Base-by-base conservation (phyloP, 2,329 filamentous ascomycete species). In the Nigrospora oryzae region DNA sequence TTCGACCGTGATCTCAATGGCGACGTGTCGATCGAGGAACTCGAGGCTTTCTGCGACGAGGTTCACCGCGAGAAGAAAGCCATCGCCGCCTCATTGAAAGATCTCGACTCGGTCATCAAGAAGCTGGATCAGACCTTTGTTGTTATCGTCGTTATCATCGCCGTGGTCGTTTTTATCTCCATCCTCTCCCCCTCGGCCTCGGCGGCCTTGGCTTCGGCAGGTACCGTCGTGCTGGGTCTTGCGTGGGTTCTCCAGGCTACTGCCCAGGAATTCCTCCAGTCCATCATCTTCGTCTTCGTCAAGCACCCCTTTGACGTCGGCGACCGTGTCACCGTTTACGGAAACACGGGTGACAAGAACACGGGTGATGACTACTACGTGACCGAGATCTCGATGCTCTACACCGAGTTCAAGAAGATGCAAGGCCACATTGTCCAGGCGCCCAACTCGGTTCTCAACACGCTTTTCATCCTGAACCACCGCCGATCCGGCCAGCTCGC, bases 371-470 rank as follows among this genome's bases (percentile, higher is more conserved):
- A 96, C 57, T 97, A 95, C 65, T 96, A 95, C 53, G 90, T 97
- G 44, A 95, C 94, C 44, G 88, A 95, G 59, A 94, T 97, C 45
- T 86, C 89, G 2, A 74, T 97, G 1, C 75, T 96, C 14, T 97
- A 93, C 62, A 97, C 91, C 13, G 91, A 96, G 59, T 96, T 96
- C 71, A 96, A 96, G 74, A 96, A 96, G 72, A 91, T 96, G 86
- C 85, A 96, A 64, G 91, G 91, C 2, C 90, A 96, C 56, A 84
- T 96, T 19, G 91, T 97, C 0, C 91, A 96, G 64, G 91, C 91
- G 1, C 91, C 91, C 11, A 97, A 97, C 74, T 94, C 86, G 46
- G 82, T 95, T 34, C 77, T 97, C 45, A 97, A 96, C 65, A 89
- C 81, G 0, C 75, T 97, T 1, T 96, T 96, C 66, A 95, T 97